Evolutionary conservation across 1,284 basidiomycete species (phyloP).

Genomic region (Marasmius sp.): DNA sequence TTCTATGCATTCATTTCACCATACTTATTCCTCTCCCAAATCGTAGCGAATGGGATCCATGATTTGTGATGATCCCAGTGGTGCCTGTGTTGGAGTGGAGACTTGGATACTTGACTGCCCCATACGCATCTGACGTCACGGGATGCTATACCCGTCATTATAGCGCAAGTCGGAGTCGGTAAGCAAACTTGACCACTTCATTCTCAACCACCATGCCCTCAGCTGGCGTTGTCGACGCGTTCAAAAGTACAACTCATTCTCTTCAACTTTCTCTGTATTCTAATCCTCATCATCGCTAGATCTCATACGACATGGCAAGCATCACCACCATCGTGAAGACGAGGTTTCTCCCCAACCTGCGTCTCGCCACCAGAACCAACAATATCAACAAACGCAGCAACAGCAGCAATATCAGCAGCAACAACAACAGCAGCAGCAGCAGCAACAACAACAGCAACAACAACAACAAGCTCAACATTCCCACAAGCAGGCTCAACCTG

Average conservation of each 20-base stretch:
- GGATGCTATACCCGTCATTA: not conserved
- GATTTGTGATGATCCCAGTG: too few species aligned
- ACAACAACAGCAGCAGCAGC: conserved; percentile 29
- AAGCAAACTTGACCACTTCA: not conserved
- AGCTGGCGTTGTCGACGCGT: conserved; percentile 63
- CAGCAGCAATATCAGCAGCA: conserved; percentile 23
- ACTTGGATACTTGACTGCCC: not conserved
- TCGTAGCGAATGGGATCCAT: too few species aligned
- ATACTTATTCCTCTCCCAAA: too few species aligned
- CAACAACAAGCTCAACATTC: conserved; percentile 32
- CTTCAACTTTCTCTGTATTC: conserved; percentile 16
- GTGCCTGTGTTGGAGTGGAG: too few species aligned
- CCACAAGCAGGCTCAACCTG: conserved; percentile 28
- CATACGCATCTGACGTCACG: not conserved
- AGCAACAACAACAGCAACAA: conserved; percentile 27
- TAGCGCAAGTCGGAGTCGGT: not conserved
- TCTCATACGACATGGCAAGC: conserved; percentile 85
- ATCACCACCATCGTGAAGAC: conserved; percentile 47
- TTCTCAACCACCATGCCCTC: conserved; percentile 35
- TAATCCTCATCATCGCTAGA: conserved; percentile 43
- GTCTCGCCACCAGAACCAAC: conserved; percentile 21
- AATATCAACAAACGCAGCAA: conserved; percentile 28
- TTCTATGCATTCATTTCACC: too few species aligned
- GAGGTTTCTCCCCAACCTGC: conserved; percentile 20
- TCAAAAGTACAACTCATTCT: conserved; percentile 56